Percentiles rank a stretch among this genome's conserved stretches.
phyloP scores from a whole-genome alignment of 2,329 filamentous ascomycete species.

The Cordyceps cicadae region DNA sequence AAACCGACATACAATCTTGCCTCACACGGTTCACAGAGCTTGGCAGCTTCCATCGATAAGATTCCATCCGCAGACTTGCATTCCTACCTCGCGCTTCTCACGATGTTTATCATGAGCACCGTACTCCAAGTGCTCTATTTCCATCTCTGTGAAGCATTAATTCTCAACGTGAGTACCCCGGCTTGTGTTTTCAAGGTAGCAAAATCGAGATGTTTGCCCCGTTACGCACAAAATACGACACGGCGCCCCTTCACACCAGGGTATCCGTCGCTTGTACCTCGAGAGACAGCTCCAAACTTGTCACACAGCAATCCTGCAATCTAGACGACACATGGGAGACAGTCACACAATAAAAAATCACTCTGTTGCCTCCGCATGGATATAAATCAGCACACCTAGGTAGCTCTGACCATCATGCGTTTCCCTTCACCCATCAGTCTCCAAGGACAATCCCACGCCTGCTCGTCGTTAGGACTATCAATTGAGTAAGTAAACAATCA shows the following conservation, averaged over 20 bases:
- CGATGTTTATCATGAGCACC: no score
- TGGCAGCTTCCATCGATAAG: no score
- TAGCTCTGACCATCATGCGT: neutral
- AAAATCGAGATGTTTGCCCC: neutral
- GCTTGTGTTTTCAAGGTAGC: neutral
- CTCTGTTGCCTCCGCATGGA: neutral
- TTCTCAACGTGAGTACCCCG: neutral
- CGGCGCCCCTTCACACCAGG: neutral
- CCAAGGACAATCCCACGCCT: neutral
- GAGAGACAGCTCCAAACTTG: slow-evolving; percentile 11
- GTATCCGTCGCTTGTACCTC: neutral
- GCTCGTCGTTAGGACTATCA: neutral
- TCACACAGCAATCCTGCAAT: slow-evolving; percentile 12
- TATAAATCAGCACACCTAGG: neutral
- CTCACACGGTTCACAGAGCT: neutral
- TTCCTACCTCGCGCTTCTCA: no score
- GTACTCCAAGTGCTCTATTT: neutral
- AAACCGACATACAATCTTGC: neutral
- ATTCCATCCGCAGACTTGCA: no score
- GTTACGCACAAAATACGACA: neutral
- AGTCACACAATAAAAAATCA: neutral
- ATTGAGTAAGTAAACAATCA: neutral
- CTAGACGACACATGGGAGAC: neutral
- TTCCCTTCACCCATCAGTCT: neutral
- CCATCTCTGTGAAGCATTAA: neutral